Evolutionary conservation across 495 filamentous ascomycete genomes (phyloP), one percentile per base, ranked within the genome.

Genomic region (Penicillium turbatum): DNA sequence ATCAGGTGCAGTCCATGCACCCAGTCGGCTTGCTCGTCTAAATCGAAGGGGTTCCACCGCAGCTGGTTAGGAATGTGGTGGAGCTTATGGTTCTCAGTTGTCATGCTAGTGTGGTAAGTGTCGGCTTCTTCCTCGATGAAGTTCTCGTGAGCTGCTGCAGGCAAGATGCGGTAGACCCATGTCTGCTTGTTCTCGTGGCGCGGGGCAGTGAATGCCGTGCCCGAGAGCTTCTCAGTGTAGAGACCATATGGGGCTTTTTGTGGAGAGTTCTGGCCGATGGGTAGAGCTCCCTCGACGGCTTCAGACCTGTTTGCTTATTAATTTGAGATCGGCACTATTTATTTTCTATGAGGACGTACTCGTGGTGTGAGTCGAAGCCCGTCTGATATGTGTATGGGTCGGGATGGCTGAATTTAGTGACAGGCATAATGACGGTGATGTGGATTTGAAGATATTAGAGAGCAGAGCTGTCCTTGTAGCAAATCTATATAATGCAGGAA

Each of bases 91-190:
- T 77, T 69, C 51, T 76, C 69, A 51, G 70, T 71, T 24, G 69
- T 75, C 65, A 75, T 68, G 13, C 73, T 73, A 2, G 76, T 80
- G 59, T 82, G 79, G 52, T 82, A 82, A 11, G 77, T 77, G 21
- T 69, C 65, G 12, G 71, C 72, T 57, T 83, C 79, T 35, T 76
- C 68, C 0, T 80, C 71, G 21, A 77, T 62, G 67, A 95, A 96
- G 44, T 87, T 81, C 51, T 82, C 80, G 61, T 97, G 92, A 6
- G 90, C 80, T 36, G 89, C 90, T 0, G 88, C 81, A 32, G 92
- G 92, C 26, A 96, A 75, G 54, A 95, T 89, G 10, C 92, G 82
- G 67, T 97, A 96, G n/a, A 96, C 83, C 92, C 92, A 97, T 34
- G 91, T 81, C 63, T 96, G 92, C 66, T 86, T 83, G 72, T 95